Percentiles rank a stretch among this genome's conserved stretches.
phyloP scores from a whole-genome alignment of 441 rosid species.

The Hura crepitans region DNA sequence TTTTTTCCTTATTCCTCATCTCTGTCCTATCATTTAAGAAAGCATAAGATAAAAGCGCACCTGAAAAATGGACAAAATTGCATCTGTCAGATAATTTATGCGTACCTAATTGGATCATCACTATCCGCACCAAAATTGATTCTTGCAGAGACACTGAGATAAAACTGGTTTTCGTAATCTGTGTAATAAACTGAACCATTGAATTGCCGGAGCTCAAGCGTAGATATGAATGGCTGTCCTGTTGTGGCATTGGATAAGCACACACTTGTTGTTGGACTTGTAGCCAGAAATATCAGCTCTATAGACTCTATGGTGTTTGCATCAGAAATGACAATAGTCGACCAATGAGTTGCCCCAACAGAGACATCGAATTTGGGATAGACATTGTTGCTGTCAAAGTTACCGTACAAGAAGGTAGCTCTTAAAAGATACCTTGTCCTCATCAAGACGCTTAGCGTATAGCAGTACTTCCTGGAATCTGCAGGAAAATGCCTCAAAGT shows the following conservation, averaged over 20 bases:
- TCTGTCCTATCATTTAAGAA: constrained; percentile 7
- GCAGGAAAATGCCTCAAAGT: constrained; percentile 88
- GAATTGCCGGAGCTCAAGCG: constrained; percentile 94
- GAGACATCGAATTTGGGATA: constrained; percentile 92
- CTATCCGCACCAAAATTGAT: constrained; percentile 90
- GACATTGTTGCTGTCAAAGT: constrained; percentile 77
- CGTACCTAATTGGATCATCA: constrained; percentile 77
- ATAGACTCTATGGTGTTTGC: constrained; percentile 53
- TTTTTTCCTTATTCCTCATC: neutral
- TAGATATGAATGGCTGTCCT: constrained; percentile 92
- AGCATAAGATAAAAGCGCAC: constrained; percentile 8
- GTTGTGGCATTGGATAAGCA: constrained; percentile 97
- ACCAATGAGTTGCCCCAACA: constrained; percentile 87
- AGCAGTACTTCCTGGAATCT: constrained; percentile 86
- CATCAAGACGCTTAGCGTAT: constrained; percentile 54
- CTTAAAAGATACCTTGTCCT: constrained; percentile 83
- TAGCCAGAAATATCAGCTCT: constrained; percentile 86
- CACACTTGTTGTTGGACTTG: constrained; percentile 56
- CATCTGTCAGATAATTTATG: constrained; percentile 17
- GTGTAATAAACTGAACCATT: constrained; percentile 78
- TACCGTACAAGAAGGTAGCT: constrained; percentile 88
- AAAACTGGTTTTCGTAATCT: constrained; percentile 53
- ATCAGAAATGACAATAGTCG: constrained; percentile 82
- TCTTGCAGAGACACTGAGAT: constrained; percentile 77
- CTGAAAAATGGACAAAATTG: constrained; percentile 12